Evolutionary conservation across 805 yeast species (phyloP).

Genomic region (Tetrapisispora fleetii): DNA sequence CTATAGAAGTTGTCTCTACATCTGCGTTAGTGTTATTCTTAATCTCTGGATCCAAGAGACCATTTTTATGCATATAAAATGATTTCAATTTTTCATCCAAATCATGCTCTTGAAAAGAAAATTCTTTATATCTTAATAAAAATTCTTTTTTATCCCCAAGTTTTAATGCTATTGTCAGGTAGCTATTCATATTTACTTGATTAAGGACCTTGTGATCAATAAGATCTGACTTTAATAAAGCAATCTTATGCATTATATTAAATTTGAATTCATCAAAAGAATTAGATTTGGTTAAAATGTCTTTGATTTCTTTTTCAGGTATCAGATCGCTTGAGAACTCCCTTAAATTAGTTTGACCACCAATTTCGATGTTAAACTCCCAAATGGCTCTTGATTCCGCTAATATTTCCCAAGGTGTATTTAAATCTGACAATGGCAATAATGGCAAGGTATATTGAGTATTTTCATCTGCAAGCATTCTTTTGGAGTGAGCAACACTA

Average conservation of each 20-base stretch:
- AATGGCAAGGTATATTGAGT: constrained; percentile 44
- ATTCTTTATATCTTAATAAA: constrained; percentile 16
- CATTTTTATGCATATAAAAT: neutral
- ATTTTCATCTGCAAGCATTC: constrained; percentile 11
- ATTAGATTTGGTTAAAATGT: constrained; percentile 31
- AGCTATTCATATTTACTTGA: constrained; percentile 14
- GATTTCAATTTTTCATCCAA: constrained; percentile 9
- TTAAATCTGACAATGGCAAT: constrained; percentile 45
- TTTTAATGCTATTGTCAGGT: constrained; percentile 22
- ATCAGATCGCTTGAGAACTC: constrained; percentile 37
- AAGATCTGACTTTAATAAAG: constrained; percentile 9
- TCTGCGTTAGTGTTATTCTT: neutral
- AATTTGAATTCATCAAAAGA: constrained; percentile 20
- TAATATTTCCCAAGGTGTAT: constrained; percentile 35
- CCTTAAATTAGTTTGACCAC: constrained; percentile 35
- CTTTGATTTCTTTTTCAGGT: constrained; percentile 25
- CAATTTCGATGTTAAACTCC: constrained; percentile 28
- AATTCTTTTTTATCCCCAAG: constrained; percentile 20
- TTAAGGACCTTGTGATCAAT: constrained; percentile 17
- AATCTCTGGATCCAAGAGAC: neutral
- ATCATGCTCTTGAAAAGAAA: constrained; percentile 20
- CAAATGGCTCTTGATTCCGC: constrained; percentile 76
- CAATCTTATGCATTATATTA: constrained; percentile 9
- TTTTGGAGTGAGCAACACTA: constrained; percentile 31
- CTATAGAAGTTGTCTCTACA: neutral